A percentile compares a stretch with the other conserved stretches of the same genome.
Conservation (phyloP, 1,139 yeast species). For the Diutina pseudorugosa region DNA sequence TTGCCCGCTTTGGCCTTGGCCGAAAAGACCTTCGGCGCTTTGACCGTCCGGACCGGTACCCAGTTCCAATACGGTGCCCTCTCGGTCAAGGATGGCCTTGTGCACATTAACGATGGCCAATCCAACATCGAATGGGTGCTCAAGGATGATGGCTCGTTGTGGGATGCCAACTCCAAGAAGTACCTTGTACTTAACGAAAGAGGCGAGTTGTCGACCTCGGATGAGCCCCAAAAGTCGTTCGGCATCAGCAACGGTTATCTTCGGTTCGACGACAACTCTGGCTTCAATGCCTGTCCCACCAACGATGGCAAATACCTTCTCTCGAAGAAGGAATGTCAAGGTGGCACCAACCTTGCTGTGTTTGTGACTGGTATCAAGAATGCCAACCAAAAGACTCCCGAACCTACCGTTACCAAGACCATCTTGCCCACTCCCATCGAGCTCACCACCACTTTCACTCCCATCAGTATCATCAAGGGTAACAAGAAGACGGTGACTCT, state of each 20-base stretch:
- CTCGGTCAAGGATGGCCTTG: background rate
- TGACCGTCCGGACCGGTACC: too few relatives aligned
- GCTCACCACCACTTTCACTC: too few relatives aligned
- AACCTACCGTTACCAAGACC: background rate
- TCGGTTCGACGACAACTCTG: background rate
- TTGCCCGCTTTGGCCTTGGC: too few relatives aligned
- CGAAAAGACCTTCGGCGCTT: too few relatives aligned
- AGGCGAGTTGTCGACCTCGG: background rate
- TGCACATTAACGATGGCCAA: background rate
- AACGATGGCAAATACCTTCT: background rate
- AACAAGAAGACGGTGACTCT: background rate
- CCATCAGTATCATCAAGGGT: too few relatives aligned
- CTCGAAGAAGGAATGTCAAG: too few relatives aligned
- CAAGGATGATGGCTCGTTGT: too few relatives aligned
- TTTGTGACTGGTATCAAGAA: background rate
- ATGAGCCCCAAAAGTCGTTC: background rate
- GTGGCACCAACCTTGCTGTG: background rate
- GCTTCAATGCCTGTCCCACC: background rate
- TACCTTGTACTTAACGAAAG: too few relatives aligned
- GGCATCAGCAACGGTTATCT: background rate
- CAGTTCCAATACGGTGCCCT: too few relatives aligned
- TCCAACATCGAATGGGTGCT: background rate
- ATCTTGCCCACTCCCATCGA: too few relatives aligned
- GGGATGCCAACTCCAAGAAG: too few relatives aligned
- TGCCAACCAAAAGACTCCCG: background rate